Conservation (phyloP, 768 basidiomycete genomes). For the Cystofilobasidium bisporidii region DNA sequence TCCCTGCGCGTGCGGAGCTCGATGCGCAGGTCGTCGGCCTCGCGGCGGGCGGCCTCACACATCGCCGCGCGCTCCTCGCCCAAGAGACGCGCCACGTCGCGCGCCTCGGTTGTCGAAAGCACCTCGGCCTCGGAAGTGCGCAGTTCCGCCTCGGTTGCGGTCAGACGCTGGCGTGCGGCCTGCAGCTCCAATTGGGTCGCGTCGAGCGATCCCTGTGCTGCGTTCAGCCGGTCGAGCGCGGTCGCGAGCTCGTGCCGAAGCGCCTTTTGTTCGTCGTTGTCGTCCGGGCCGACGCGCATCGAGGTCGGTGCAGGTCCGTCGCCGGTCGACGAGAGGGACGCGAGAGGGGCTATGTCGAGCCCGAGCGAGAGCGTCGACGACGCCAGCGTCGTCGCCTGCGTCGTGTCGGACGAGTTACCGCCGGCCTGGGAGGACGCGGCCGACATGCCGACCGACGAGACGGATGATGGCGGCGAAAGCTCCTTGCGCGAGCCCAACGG, state of each 20-base stretch:
- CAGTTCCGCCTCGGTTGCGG: not conserved
- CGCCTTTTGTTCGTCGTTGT: not conserved
- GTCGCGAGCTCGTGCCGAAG: not conserved
- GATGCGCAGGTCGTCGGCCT: not conserved
- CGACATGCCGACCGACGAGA: conserved; percentile 2
- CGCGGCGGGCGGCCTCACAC: not conserved
- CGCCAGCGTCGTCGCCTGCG: not conserved
- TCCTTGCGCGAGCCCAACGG: not conserved
- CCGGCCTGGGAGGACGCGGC: not conserved
- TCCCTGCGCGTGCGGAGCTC: not conserved
- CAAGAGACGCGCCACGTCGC: too few species aligned
- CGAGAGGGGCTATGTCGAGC: not conserved
- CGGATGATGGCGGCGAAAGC: not conserved
- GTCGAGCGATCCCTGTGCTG: not conserved
- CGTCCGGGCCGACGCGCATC: too few species aligned
- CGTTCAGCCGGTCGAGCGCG: not conserved
- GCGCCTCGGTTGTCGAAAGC: not conserved
- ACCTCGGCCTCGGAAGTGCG: not conserved
- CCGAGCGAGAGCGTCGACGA: conserved; percentile 4
- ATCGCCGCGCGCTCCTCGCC: not conserved
- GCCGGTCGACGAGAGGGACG: not conserved
- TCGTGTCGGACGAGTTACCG: not conserved
- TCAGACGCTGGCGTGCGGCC: not conserved
- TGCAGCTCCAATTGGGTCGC: not conserved
- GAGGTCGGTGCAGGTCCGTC: not conserved